Conservation (phyloP, 2,329 filamentous ascomycete genomes). For the Dothideomycetes sp. region DNA sequence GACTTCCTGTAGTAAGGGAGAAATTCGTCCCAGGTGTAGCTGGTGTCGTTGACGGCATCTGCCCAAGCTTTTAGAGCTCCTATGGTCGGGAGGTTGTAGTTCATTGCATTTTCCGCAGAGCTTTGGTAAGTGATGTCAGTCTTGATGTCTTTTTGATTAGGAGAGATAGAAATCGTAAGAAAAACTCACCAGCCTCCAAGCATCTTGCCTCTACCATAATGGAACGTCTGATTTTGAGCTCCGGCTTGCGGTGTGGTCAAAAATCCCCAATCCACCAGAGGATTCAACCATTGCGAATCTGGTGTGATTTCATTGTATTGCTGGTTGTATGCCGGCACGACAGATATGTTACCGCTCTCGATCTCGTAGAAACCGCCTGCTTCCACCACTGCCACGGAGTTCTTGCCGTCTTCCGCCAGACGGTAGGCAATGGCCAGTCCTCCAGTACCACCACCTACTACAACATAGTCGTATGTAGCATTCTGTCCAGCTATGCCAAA, state of each 20-base stretch:
- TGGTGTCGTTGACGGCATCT: constrained; percentile 27
- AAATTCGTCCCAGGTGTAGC: constrained; percentile 23
- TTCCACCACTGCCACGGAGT: constrained; percentile 21
- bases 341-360: constrained; percentile 17
- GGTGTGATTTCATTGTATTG: constrained; percentile 3
- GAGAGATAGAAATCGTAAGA: background rate
- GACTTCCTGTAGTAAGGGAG: constrained; percentile 18
- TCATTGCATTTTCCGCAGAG: constrained; percentile 20
- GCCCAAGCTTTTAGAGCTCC: constrained; percentile 29
- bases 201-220: constrained; percentile 24
- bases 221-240: constrained; percentile 12
- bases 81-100: constrained; percentile 23
- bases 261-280: constrained; percentile 24
- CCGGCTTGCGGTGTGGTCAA: constrained; percentile 19
- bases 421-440: constrained; percentile 18
- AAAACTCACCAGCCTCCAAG: constrained; percentile 19
- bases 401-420: constrained; percentile 15
- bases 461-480: constrained; percentile 20
- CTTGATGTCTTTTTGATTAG: background rate
- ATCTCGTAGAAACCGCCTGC: constrained; percentile 21
- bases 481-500: constrained; percentile 3
- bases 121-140: constrained; percentile 2
- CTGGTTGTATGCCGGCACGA: constrained; percentile 8
- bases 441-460: constrained; percentile 18
- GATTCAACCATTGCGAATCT: constrained; percentile 16